Conservation (phyloP, 1,284 basidiomycete species). For the Afroboletus lepidellus region DNA sequence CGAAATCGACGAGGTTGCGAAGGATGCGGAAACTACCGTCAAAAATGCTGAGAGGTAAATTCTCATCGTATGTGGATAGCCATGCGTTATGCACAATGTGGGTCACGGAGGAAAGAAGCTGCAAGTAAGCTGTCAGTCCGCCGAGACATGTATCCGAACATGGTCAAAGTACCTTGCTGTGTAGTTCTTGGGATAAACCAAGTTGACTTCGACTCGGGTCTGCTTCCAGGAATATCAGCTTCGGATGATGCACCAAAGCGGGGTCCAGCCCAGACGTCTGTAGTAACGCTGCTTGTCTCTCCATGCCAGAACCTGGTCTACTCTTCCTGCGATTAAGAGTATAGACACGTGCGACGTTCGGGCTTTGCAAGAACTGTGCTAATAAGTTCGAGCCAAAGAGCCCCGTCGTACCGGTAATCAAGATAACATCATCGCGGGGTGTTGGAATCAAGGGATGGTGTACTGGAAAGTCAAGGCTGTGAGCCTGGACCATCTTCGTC, state of each 20-base stretch:
- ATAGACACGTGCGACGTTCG: constrained; percentile 21
- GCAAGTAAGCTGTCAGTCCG: constrained; percentile 4
- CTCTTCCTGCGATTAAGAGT: constrained; percentile 16
- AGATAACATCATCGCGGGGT: constrained; percentile 15
- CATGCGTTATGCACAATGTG: constrained; percentile 29
- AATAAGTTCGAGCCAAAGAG: constrained; percentile 25
- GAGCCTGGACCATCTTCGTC: constrained; percentile 6
- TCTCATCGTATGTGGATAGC: constrained; percentile 34
- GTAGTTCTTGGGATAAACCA: constrained; percentile 8
- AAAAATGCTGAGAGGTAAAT: constrained; percentile 31
- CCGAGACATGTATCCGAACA: not conserved
- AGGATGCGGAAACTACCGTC: constrained; percentile 35
- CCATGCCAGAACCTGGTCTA: constrained; percentile 4
- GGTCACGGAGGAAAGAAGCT: constrained; percentile 22
- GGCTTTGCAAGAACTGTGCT: constrained; percentile 8
- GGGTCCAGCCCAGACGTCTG: constrained; percentile 25
- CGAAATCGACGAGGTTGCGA: constrained; percentile 42
- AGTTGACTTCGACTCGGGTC: constrained; percentile 8
- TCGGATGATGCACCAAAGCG: constrained; percentile 15
- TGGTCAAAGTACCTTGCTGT: constrained; percentile 13
- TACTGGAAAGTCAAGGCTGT: constrained; percentile 13
- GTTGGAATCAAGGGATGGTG: constrained; percentile 4
- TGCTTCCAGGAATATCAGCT: constrained; percentile 16
- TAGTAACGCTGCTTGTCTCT: constrained; percentile 27
- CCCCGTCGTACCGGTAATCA: constrained; percentile 32